Conservation (phyloP, 2,329 filamentous ascomycete genomes). For the Penicillium paneum region DNA sequence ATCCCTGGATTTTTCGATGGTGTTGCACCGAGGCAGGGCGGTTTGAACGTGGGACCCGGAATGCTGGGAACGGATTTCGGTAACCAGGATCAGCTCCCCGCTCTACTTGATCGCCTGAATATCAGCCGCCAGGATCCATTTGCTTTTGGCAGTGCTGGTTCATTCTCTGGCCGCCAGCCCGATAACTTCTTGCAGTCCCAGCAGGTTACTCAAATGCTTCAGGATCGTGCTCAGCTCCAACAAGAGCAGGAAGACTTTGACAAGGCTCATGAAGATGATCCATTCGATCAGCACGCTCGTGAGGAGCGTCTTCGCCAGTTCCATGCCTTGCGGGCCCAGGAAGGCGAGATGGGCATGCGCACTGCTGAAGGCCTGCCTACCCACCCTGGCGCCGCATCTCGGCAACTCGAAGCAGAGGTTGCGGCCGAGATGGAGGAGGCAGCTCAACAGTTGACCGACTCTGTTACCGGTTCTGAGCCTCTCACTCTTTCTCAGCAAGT, state of each 20-base stretch:
- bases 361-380: constrained; percentile 42
- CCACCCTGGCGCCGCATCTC: constrained; percentile 36
- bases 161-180: constrained; percentile 45
- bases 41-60: constrained; percentile 35
- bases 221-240: constrained; percentile 58
- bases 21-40: constrained; percentile 43
- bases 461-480: constrained; percentile 40
- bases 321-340: constrained; percentile 70
- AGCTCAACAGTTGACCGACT: constrained; percentile 20
- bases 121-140: constrained; percentile 52
- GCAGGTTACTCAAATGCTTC: constrained; percentile 59
- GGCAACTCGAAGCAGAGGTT: constrained; percentile 27
- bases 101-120: constrained; percentile 63
- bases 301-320: constrained; percentile 79
- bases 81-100: constrained; percentile 69
- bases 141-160: constrained; percentile 48
- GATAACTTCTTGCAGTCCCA: constrained; percentile 51
- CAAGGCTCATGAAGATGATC: constrained; percentile 40
- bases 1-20: constrained; percentile 69
- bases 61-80: constrained; percentile 50
- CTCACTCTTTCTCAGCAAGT: constrained; percentile 81
- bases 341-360: constrained; percentile 52
- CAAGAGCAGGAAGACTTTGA: constrained; percentile 60
- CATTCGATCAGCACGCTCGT: constrained; percentile 51
- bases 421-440: constrained; percentile 21